Conservation (phyloP, 2,329 filamentous ascomycete genomes). For the Beauveria rudraprayagi region DNA sequence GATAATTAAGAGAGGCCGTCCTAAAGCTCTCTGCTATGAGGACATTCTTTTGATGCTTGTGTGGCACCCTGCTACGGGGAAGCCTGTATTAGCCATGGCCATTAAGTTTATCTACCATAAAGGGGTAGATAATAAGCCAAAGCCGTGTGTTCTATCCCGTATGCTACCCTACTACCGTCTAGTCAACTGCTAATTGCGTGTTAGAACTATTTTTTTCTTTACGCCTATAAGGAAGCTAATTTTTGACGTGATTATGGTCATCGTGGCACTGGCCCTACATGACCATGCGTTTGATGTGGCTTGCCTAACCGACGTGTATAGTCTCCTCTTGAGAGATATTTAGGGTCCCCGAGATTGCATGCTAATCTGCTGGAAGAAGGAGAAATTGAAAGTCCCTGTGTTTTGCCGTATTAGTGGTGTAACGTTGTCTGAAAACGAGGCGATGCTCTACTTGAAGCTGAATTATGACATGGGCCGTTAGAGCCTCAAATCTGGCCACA, state of each 20-base stretch:
- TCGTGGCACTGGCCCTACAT: constrained; percentile 20
- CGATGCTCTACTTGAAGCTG: constrained; percentile 21
- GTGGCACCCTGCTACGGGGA: too few species aligned
- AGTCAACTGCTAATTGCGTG: constrained; percentile 4
- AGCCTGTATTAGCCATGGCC: too few species aligned
- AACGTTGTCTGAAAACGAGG: constrained; percentile 14
- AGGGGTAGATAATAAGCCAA: too few species aligned
- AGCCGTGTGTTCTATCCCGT: too few species aligned
- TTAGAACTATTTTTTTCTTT: constrained; percentile 24
- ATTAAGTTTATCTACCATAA: too few species aligned
- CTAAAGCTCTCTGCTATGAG: too few species aligned
- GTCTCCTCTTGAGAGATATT: constrained; percentile 16
- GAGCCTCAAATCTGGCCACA: constrained; percentile 17
- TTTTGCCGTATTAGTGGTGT: constrained; percentile 15
- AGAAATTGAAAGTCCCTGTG: constrained; percentile 20
- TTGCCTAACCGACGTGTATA: constrained; percentile 16
- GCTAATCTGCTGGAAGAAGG: constrained; percentile 20
- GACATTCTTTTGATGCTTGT: too few species aligned
- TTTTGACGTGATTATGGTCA: constrained; percentile 19
- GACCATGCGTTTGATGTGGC: constrained; percentile 18
- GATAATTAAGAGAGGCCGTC: too few species aligned
- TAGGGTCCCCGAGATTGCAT: constrained; percentile 14
- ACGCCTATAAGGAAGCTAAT: constrained; percentile 19
- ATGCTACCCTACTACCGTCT: too few species aligned
- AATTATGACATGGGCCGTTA: constrained; percentile 20